Evolutionary conservation across 2,329 filamentous ascomycete genomes (phyloP).

Genomic region (Ophiostoma tasmaniense): DNA sequence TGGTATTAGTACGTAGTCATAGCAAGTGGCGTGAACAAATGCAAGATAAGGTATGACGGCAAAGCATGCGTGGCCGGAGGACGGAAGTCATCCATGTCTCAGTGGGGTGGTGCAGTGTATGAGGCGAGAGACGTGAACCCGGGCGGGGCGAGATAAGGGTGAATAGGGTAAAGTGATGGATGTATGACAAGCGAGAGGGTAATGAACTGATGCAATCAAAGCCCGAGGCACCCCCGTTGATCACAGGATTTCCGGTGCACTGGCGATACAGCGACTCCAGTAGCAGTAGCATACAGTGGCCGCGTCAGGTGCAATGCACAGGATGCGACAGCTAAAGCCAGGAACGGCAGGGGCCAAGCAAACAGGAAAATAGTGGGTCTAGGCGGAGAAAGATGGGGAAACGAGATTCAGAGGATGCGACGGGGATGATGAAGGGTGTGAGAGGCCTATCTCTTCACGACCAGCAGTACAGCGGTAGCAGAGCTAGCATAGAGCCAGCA

Average conservation of each 20-base stretch:
- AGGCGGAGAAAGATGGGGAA: slow-evolving; percentile 11
- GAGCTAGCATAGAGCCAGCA: not conserved
- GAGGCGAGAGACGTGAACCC: not conserved
- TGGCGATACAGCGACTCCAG: not conserved
- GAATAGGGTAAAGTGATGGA: not conserved
- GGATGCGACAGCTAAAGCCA: not conserved
- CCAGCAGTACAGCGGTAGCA: not conserved
- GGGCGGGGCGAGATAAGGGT: not conserved
- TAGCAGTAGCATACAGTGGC: too few relatives aligned
- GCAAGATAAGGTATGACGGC: not conserved
- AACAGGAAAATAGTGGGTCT: not conserved
- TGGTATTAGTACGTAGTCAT: slow-evolving; percentile 9
- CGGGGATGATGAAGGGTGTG: not conserved
- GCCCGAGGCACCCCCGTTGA: not conserved
- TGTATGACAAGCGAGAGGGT: not conserved
- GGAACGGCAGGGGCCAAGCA: not conserved
- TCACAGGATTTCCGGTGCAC: not conserved
- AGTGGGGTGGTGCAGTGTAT: slow-evolving; percentile 13
- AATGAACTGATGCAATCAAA: not conserved
- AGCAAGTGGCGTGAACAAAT: too few relatives aligned
- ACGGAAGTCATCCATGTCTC: slow-evolving; percentile 6
- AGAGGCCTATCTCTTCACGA: not conserved
- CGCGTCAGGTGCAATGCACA: not conserved
- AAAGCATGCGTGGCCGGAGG: not conserved
- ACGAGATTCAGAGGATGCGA: slow-evolving; percentile 1